A percentile compares a stretch with the other conserved stretches of the same genome.
These are phyloP conservation scores for Fusarium sp. DNA, from an alignment of 2,329 filamentous ascomycete genomes.

Conservation along the genomic window DNA sequence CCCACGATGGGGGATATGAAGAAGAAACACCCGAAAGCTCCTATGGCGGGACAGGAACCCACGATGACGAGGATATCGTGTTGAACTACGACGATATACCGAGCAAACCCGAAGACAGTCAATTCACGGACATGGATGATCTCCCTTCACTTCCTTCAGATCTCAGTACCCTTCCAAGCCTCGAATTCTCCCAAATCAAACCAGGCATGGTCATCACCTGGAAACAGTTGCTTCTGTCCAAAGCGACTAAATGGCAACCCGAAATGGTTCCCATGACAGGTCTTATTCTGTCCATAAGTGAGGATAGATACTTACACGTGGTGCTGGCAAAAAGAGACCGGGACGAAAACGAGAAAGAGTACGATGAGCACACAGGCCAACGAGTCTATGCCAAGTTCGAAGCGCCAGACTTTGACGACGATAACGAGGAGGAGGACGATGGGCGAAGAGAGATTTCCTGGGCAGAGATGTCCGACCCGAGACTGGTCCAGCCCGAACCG, in stretches of 20 bases:
- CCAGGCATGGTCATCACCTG: slow-evolving; percentile 76
- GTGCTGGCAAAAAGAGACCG: slow-evolving; percentile 78
- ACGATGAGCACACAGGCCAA: slow-evolving; percentile 76
- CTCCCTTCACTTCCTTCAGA: slow-evolving; percentile 73
- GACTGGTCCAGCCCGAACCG: slow-evolving; percentile 65
- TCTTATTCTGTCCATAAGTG: slow-evolving; percentile 68
- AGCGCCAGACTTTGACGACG: slow-evolving; percentile 73
- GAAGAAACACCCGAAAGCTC: slow-evolving; percentile 16
- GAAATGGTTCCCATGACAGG: slow-evolving; percentile 75
- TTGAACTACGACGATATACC: slow-evolving; percentile 58
- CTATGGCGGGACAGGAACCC: slow-evolving; percentile 10
- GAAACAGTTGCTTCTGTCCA: slow-evolving; percentile 73
- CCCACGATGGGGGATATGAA: slow-evolving; percentile 24
- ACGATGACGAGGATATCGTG: slow-evolving; percentile 49
- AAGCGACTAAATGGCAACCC: slow-evolving; percentile 75
- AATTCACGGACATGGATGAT: slow-evolving; percentile 68
- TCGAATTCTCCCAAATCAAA: slow-evolving; percentile 63
- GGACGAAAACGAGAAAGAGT: slow-evolving; percentile 67
- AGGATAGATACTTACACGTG: slow-evolving; percentile 68
- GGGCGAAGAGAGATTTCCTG: slow-evolving; percentile 72
- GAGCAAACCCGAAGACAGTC: slow-evolving; percentile 56
- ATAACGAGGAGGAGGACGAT: slow-evolving; percentile 70
- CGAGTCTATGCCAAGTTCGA: slow-evolving; percentile 85
- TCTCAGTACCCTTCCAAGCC: slow-evolving; percentile 63
- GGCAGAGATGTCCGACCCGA: slow-evolving; percentile 75